Evolutionary conservation across 1,139 yeast species (phyloP), one percentile per base, ranked within the genome.

Genomic region (Pichia sp.): DNA sequence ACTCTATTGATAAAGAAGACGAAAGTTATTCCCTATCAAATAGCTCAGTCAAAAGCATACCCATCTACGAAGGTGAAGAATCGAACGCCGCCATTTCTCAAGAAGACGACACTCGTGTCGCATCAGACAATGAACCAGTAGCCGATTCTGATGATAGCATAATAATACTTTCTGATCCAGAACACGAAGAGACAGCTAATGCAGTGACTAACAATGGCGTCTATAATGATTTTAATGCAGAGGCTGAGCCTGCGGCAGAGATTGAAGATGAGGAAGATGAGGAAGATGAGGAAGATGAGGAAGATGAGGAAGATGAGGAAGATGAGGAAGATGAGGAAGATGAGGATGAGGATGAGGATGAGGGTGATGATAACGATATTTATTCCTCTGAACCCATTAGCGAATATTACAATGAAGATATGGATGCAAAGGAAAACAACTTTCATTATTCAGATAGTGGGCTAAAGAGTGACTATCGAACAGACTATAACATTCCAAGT

Each of bases 71-170:
- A 15, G 41, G 34, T 31, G 41, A 29, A 15, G 51, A 42, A 5
- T 38, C 36, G 6, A 26, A 13, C 6, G 10, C 7, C 30, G 19
- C 41, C 6, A 6, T 46, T 13, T 15, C 19, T 2, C 41, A 41
- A 31, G 32, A 41, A 29, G 49, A 52, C 1, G 55, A 50, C 13
- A 8, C 19, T 8, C 49, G 54, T 10, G 41, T 31, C n/a, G 43
- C 32, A 29, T 49, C 46, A 34, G 54, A 50, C 36, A 52, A 54
- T 19, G 54, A 38, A 29, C 59, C 54, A 16, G 54, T 46, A 5
- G 57, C 55, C 2, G 19, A 19, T 34, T 26, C 44, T 8, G 49
- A 43, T n/a, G 29, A 51, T 15, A 13, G 41, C 11, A 41, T 41
- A 19, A 46, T 46, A 5, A 32, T 46, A 6, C 40, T 46, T 15